Evolutionary conservation across 495 filamentous ascomycete genomes (phyloP), one percentile per base, ranked within the genome.

Genomic region (Ramalina intermedia): DNA sequence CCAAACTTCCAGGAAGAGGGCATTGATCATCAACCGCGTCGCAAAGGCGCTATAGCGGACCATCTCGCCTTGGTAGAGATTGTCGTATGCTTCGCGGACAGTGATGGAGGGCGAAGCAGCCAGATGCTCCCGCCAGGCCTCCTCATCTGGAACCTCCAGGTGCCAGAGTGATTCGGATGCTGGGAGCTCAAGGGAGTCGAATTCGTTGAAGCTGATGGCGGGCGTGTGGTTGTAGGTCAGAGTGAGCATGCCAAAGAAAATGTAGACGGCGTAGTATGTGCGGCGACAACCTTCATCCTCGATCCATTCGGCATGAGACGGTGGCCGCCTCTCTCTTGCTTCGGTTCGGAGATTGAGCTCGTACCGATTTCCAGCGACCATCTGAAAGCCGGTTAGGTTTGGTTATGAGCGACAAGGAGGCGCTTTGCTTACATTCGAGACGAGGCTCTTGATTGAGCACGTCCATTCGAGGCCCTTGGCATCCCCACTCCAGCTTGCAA

Each of bases 401-500:
- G 6, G 43, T 16, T 1, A 20, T 29, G 43, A 23, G 6, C 4
- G 8, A 14, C 38, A 12, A 23, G 47, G 29, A 14, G 6, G 36
- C 21, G 9, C 18, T 29, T 47, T 41, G 57, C 69, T 64, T 65
- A 75, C 74, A 61, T 96, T 96, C 55, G 89, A 87, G 21, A 98
- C 79, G 12, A 96, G 70, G 70, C 87, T 90, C 76, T 96, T 96
- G 65, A 96, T 96, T 2, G 91, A 96, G 62, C 89, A 95, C 20
- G 91, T 89, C 90, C 90, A 98, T 64, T 98, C 91, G 6, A 98
- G 74, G 20, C 93, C 93, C 67, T 96, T 96, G 13, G 91, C 78
- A 62, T 96, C 91, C 53, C 91, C 91, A 61, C 93, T 96, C 91
- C 91, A 98, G 72, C 90, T 96, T 36, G 94, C 91, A 64, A 98